Percentiles rank a stretch among this genome's conserved stretches.
Conservation (phyloP, 768 basidiomycete species). For the Suillus subaureus region DNA sequence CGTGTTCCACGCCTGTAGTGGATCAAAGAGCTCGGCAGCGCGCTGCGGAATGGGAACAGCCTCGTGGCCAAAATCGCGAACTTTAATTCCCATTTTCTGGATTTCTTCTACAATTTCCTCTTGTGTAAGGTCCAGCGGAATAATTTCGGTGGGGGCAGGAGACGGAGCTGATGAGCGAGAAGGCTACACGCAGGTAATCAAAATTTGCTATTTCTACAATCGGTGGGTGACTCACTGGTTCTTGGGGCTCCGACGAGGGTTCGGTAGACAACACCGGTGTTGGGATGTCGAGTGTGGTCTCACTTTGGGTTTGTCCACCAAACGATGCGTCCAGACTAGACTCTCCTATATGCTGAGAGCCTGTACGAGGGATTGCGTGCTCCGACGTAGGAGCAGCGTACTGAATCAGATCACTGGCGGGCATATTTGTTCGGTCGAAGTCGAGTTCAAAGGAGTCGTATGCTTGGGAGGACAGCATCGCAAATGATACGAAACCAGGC, state of each 20-base stretch:
- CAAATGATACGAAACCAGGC: too few species aligned
- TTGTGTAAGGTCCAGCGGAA: slow-evolving; percentile 33
- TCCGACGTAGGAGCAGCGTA: slow-evolving; percentile 13
- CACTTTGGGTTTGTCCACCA: slow-evolving; percentile 29
- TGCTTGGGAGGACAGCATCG: slow-evolving; percentile 6
- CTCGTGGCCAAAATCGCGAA: slow-evolving; percentile 35
- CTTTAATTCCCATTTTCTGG: slow-evolving; percentile 30
- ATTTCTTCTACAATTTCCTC: slow-evolving; percentile 37
- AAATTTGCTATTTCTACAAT: not conserved
- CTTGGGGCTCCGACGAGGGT: slow-evolving; percentile 21
- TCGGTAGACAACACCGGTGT: slow-evolving; percentile 12
- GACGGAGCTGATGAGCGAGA: slow-evolving; percentile 28
- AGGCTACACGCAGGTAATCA: slow-evolving; percentile 14
- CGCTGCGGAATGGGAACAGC: slow-evolving; percentile 15
- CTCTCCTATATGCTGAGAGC: slow-evolving; percentile 27
- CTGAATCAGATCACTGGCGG: slow-evolving; percentile 13
- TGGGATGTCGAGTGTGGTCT: slow-evolving; percentile 16
- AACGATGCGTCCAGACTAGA: slow-evolving; percentile 25
- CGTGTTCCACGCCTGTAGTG: slow-evolving; percentile 32
- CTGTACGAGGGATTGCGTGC: slow-evolving; percentile 18
- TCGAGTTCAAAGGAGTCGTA: slow-evolving; percentile 25
- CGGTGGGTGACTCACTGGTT: slow-evolving; percentile 24
- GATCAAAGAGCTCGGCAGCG: slow-evolving; percentile 33
- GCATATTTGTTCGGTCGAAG: slow-evolving; percentile 18
- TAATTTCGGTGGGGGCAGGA: slow-evolving; percentile 36